A percentile compares a stretch with the other conserved stretches of the same genome.
phyloP scores from a whole-genome alignment of 306 rosid species.

The Vigna angularis region DNA sequence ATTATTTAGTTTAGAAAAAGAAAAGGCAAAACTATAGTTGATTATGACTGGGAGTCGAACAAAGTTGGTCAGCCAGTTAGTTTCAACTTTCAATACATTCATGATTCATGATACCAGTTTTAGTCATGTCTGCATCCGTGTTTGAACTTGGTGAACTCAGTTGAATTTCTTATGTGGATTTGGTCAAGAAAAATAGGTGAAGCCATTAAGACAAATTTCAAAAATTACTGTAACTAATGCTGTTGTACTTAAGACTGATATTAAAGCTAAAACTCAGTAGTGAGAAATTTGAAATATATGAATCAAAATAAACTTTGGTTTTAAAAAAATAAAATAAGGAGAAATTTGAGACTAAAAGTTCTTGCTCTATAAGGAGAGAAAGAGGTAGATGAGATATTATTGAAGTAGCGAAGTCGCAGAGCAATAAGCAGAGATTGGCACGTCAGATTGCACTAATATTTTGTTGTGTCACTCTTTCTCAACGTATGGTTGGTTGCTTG shows the following conservation, averaged over 20 bases:
- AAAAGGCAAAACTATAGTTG: not conserved
- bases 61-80: not conserved
- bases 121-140: constrained; percentile 17
- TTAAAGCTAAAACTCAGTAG: no score
- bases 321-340: no score
- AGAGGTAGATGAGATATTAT: no score
- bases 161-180: not conserved
- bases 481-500: not conserved
- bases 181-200: not conserved
- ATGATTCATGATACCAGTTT: constrained; percentile 33
- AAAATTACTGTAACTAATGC: no score
- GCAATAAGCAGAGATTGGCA: constrained; percentile 42
- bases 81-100: constrained; percentile 8
- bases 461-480: not conserved
- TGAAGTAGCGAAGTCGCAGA: not conserved
- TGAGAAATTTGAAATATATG: no score
- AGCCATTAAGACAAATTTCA: not conserved
- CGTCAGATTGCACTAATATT: constrained; percentile 35
- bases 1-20: not conserved
- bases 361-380: no score
- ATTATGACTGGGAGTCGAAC: constrained; percentile 40
- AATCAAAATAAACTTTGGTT: no score
- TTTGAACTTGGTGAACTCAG: not conserved
- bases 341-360: no score
- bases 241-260: no score